Percentiles rank a stretch among this genome's conserved stretches.
phyloP scores from a whole-genome alignment of 495 filamentous ascomycete genomes.

The Neurospora sp. region DNA sequence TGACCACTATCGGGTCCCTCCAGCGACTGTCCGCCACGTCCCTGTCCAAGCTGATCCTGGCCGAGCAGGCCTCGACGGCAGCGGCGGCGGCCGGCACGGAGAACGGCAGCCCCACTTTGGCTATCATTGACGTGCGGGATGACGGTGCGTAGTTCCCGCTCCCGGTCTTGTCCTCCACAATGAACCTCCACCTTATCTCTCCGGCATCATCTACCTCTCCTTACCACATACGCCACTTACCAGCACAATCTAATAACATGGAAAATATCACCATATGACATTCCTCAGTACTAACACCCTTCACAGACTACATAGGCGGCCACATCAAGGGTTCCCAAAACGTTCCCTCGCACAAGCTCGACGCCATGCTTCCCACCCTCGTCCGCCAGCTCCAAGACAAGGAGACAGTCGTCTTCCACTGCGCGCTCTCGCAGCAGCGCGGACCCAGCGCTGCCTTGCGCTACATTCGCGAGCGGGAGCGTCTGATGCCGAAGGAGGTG shows the following conservation, averaged over 20 bases:
- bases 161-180: background rate
- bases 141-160: conserved; percentile 39
- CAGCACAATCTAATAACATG: background rate
- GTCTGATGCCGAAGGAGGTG: conserved; percentile 22
- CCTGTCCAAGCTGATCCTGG: conserved; percentile 47
- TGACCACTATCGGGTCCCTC: conserved; percentile 47
- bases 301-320: conserved; percentile 80
- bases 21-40: conserved; percentile 53
- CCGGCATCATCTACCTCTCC: background rate
- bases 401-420: conserved; percentile 87
- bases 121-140: conserved; percentile 85
- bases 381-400: conserved; percentile 68
- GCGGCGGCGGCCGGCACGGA: background rate
- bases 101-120: conserved; percentile 32
- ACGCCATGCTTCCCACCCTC: conserved; percentile 69
- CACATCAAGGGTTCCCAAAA: conserved; percentile 74
- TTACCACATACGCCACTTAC: background rate
- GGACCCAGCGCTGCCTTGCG: conserved; percentile 59
- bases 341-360: conserved; percentile 62
- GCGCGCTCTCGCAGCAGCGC: conserved; percentile 83
- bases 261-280: background rate
- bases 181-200: background rate
- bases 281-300: background rate
- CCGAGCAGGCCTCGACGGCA: conserved; percentile 9
- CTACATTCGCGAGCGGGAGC: conserved; percentile 57